Percentiles rank a stretch among this genome's conserved stretches.
Evolutionary conservation across 106 monocot genomes (phyloP).

Genomic region (Dioscorea dumetorum): DNA sequence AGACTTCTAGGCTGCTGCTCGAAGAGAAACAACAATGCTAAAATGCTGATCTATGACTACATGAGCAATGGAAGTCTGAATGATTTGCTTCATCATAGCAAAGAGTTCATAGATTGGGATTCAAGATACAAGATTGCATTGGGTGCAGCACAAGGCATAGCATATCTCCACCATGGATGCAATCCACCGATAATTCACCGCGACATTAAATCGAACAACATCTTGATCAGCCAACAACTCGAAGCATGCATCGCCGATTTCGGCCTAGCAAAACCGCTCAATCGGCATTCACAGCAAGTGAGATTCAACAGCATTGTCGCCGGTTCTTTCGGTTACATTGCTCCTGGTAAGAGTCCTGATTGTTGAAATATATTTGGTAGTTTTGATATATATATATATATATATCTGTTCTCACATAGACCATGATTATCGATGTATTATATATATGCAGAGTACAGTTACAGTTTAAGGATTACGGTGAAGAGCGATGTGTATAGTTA

Average conservation of each 20-base stretch:
- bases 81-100: slow-evolving; percentile 11
- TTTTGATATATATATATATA: neutral
- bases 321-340: slow-evolving; percentile 17
- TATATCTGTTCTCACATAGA: neutral
- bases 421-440: no score
- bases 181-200: slow-evolving; percentile 21
- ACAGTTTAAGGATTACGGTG: slow-evolving; percentile 11
- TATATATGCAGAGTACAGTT: slow-evolving; percentile 8
- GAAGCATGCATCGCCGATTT: slow-evolving; percentile 26
- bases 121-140: slow-evolving; percentile 22
- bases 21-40: neutral
- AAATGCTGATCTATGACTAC: slow-evolving; percentile 19
- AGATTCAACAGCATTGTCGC: neutral
- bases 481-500: slow-evolving; percentile 28
- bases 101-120: slow-evolving; percentile 6
- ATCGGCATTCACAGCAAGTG: neutral
- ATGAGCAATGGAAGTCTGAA: slow-evolving; percentile 26
- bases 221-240: slow-evolving; percentile 9
- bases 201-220: slow-evolving; percentile 25
- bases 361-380: neutral
- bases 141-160: slow-evolving; percentile 19
- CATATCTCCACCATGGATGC: slow-evolving; percentile 33
- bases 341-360: slow-evolving; percentile 10
- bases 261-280: slow-evolving; percentile 13
- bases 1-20: slow-evolving; percentile 19